Base-by-base conservation (phyloP, 2,329 filamentous ascomycete genomes). In the Phialemonium atrogriseum region DNA sequence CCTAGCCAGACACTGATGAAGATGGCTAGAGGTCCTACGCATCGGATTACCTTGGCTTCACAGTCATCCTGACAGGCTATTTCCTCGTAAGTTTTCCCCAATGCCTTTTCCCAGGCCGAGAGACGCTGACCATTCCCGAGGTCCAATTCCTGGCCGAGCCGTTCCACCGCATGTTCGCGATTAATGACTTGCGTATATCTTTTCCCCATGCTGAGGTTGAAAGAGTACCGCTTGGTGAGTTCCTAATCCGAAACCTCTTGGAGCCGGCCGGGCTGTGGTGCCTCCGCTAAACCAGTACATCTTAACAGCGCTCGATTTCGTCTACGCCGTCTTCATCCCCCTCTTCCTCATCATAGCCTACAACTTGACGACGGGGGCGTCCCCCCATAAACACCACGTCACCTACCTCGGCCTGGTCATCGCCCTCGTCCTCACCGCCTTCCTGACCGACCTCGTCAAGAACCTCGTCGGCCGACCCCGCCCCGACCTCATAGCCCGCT, bases 141-240 rank as follows among this genome's bases (percentile, higher is more conserved):
- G 67, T 85, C 25, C 68, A 77, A 56, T 62, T 83, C 46, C 67
- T 82, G 43, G 70, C 84, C 46, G 78, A 80, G 38, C 91, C 91
- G 0, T 96, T 96, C 54, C 87, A 96, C 55, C 86, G 85, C 59
- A 83, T 95, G 76, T 96, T 98, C 62, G 83, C 77, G 42, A 73
- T 96, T 40, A 83, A 87, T 52, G 86, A 96, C 53, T 70, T 84
- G 15, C 67, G 77, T 30, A 86, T 96, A 37, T 80, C 85, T 42
- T 95, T 82, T 50, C 91, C 91, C 1, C 83, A 94, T 58, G 86
- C 91, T 14, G 68, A 81, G 35, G 60, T 81, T 30, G 88, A 98
- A 57, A 75, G 87, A 40, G 91, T 98, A 0, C 69, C 86, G 7
- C 77, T 94, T 10, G 54, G 80, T 82, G 66, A 44, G 78, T 64